Base-by-base conservation (phyloP, 164 flowering plant species). In the Litsea cubeba region DNA sequence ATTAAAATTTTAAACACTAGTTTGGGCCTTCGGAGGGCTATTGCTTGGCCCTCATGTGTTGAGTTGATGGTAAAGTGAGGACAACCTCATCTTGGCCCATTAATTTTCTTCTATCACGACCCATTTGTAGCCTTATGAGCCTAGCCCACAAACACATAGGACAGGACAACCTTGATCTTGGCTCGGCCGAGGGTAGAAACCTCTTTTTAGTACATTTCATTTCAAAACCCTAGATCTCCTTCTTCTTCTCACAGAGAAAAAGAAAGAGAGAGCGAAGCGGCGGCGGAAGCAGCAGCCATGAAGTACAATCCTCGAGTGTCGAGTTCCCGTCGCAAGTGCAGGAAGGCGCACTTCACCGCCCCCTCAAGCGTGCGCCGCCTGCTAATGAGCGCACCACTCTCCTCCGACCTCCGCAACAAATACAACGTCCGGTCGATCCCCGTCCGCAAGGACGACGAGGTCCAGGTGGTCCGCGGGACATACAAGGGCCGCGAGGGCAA, bases 391-490 rank as follows among this genome's bases (percentile, higher is more conserved):
- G 75, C 75, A n/a, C 75, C 75, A 0, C 65, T 63, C 30, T 63
- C 65, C 8, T 63, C 65, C 11, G 65, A 63, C 24, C 65, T 63
- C 22, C 65, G 25, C 65, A 63, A 63, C 65, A 63, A 63, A 22
- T 63, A 63, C 65, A 20, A 6, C 26, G 65, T 63, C 5, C 79
- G 92, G 1, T 89, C 92, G 5, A 85, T 91, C 83, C 93, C 93
- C 32, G 84, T 91, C 6, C 89, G 93, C 76, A 91, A 89, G 80
- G 96, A 91, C 81, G 96, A 91, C 80, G 96, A 91, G 80, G 96
- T 91, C 1, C 88, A 85, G 81, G 90, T 91, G 1, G 91, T 87
- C 12, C 83, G 93, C 1, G 96, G 96, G 0, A 86, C 93, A 66
- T 89, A 40, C 86, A 91, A 91, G 80, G 93, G 92, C 2, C 86